Conservation (phyloP, 345 rosid species). For the Corymbia maculata region DNA sequence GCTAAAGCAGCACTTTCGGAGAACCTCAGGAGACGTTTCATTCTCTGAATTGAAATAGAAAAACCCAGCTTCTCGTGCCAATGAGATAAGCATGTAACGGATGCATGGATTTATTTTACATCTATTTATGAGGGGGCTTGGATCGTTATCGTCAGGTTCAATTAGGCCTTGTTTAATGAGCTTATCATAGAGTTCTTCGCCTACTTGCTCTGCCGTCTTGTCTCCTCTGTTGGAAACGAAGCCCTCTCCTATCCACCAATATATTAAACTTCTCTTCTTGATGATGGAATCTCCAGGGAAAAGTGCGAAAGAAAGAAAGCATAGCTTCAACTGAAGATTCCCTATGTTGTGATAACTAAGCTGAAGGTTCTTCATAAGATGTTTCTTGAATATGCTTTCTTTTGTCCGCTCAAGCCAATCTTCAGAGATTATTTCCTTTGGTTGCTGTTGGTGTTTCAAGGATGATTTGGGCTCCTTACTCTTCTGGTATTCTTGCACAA, state of each 20-base stretch:
- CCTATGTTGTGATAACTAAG: accelerated
- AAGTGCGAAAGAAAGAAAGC: not conserved
- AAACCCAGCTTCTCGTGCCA: not conserved
- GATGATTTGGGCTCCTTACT: not conserved
- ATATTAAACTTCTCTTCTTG: not conserved
- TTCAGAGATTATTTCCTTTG: accelerated
- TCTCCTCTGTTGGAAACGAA: not conserved
- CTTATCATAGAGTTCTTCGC: not conserved
- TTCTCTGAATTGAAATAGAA: not conserved
- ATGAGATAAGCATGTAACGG: not conserved
- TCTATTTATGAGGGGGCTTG: not conserved
- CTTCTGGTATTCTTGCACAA: not conserved
- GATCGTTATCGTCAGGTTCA: not conserved
- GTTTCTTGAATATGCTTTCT: not conserved
- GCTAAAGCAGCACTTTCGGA: too few relatives aligned
- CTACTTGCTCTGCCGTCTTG: not conserved
- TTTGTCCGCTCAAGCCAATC: accelerated
- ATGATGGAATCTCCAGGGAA: not conserved
- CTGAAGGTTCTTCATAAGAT: accelerated
- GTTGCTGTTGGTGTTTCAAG: not conserved
- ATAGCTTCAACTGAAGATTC: not conserved
- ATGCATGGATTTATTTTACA: not conserved
- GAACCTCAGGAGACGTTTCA: not conserved
- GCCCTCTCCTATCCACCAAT: slow-evolving; percentile 13
- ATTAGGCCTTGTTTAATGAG: not conserved